Evolutionary conservation across 345 rosid species (phyloP), one percentile per base, ranked within the genome.

Genomic region (Lepidium sativum): DNA sequence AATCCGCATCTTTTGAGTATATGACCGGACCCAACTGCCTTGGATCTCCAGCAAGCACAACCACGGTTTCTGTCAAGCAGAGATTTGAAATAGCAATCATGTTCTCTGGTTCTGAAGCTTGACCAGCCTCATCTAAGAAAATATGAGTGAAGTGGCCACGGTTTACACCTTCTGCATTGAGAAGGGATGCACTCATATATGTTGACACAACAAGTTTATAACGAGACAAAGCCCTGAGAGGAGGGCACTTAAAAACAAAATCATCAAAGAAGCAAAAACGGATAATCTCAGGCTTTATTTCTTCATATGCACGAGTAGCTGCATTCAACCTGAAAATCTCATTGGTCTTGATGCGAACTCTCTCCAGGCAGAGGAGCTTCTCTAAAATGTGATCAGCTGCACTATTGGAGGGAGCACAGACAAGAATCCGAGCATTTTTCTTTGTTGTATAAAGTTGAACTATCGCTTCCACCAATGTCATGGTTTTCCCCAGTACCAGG

Each of bases 401-500:
- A 32, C 86, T 86, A 70, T 92, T n/a, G n/a, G 98, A 92, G 60
- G 97, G 88, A 31, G 96, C 88, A 74, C 98, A 92, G 5, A 86
- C 82, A 60, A 92, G 98, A 70, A 89, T 77, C 61, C 83, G 80
- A 55, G 83, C 50, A 71, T 69, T 39, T 4, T 13, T 63, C 54
- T 67, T 65, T 41, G 77, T 80, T 45, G 55, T 69, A 54, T 82
- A 86, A 10, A 92, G 82, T 79, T 92, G 97, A 33, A 87, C 85
- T 17, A 87, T 82, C 9, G 91, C 89, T 77, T 87, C 97, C 67
- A 84, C 91, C 49, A 92, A 6, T 11, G 94, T 89, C 87, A 77
- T 80, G 42, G 98, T 92, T 80, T 92, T 92, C 40, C n/a, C 97
- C 98, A 3, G 98, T 92, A 64, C 98, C 98, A 9, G 98, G 98